phyloP scores from a whole-genome alignment of 169 alveolate genomes.

The Cryptosporidium parvum region DNA sequence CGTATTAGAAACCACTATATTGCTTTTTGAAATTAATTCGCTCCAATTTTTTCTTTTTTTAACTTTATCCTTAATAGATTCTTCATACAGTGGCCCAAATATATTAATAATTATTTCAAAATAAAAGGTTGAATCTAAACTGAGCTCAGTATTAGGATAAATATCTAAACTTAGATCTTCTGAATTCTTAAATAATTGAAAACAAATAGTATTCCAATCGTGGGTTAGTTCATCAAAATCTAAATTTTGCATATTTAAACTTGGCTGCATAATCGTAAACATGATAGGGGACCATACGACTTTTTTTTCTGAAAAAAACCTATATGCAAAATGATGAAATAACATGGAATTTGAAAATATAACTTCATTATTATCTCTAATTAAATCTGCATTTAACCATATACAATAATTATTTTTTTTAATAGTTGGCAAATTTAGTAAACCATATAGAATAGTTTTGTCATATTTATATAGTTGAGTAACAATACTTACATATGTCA shows the following conservation, averaged over 20 bases:
- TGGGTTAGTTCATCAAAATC: neutral
- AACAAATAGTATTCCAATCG: constrained; percentile 16
- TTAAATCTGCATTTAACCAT: neutral
- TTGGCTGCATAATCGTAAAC: neutral
- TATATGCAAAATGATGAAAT: neutral
- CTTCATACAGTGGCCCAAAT: constrained; percentile 65
- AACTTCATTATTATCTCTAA: neutral
- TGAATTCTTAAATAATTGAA: neutral
- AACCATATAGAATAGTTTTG: neutral
- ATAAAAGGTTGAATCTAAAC: constrained; percentile 2
- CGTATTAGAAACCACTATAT: neutral
- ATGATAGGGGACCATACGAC: constrained; percentile 19
- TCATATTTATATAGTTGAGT: neutral
- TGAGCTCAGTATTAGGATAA: neutral
- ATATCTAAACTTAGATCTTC: neutral
- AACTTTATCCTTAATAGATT: neutral
- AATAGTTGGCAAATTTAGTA: neutral
- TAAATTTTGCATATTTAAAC: neutral
- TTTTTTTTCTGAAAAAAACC: neutral
- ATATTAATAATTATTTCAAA: constrained; percentile 1
- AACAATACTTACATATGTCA: neutral
- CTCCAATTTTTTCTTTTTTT: constrained; percentile 11
- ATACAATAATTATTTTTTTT: neutral
- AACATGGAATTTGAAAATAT: neutral
- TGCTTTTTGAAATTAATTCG: neutral